Evolutionary conservation across 768 basidiomycete species (phyloP), one percentile per base, ranked within the genome.

Genomic region (Rhizopogon rudus): DNA sequence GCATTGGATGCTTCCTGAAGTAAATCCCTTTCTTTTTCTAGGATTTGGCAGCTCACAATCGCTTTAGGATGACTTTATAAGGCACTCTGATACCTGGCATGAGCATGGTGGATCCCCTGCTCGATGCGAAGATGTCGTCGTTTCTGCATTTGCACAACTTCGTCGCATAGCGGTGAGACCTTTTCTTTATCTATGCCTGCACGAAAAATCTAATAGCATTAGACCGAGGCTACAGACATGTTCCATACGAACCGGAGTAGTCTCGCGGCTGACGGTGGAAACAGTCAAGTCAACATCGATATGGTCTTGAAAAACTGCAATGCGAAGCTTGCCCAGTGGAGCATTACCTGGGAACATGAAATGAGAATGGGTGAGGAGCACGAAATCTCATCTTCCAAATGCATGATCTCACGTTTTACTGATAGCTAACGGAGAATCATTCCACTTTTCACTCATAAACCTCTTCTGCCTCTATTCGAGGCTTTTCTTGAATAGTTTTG

Each of bases 1-100:
- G 42, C 84, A 82, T 57, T 92, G 89, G 89, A 93, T 93, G 91
- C 78, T 93, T 17, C 88, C 87, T 8, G 91, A 92, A 73, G 77
- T 78, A 25, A 16, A 8, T 48, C 17, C 14, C 7, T 29, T 14
- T 25, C 40, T 49, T 40, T 7, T 17, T 10, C 25, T 37, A 14
- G 9, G 17, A 56, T 57, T 64, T 51, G 64, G 42, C 6, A 45
- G 14, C 41, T 53, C 33, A 49, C n/a, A 10, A 33, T 53, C 49
- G 5, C 9, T 45, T 33, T 55, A 78, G 74, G 88, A 89, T 64
- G 88, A 91, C 53, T 77, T 91, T 55, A 80, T 92, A 56, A 78
- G 86, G 57, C 78, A 87, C 62, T 80, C 87, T 4, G 71, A 68
- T 39, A 78, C 75, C 22, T 93, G 91, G 91, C 90, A 91, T 65